Percentiles rank a stretch among this genome's conserved stretches.
Evolutionary conservation across 768 basidiomycete species (phyloP).

Genomic region (Trametes gibbosa): DNA sequence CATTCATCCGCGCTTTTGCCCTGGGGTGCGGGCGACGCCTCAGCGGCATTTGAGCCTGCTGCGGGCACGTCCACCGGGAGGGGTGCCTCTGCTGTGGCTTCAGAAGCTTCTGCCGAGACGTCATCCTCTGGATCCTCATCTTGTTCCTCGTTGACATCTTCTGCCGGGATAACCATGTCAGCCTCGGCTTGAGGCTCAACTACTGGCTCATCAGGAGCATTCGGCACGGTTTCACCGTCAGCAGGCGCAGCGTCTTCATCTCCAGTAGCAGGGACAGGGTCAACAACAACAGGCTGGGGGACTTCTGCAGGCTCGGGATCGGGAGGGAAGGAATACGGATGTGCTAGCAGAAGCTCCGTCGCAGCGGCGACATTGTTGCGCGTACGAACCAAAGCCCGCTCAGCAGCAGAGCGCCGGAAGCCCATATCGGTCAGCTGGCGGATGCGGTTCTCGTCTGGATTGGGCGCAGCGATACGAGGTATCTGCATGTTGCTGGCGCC

Average conservation of each 20-base stretch:
- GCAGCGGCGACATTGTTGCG: constrained; percentile 89
- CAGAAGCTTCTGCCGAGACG: neutral
- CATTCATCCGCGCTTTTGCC: constrained; percentile 61
- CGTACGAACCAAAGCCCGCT: constrained; percentile 77
- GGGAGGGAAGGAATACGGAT: constrained; percentile 74
- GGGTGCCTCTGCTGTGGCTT: neutral
- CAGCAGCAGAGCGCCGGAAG: constrained; percentile 85
- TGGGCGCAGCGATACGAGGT: constrained; percentile 33
- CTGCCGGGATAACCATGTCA: neutral
- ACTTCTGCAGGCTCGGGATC: constrained; percentile 50
- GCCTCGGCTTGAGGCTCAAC: constrained; percentile 27
- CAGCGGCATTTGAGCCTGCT: constrained; percentile 7
- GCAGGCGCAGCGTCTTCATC: constrained; percentile 8
- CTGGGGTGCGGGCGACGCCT: constrained; percentile 16
- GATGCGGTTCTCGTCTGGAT: constrained; percentile 75
- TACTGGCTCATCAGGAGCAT: constrained; percentile 17
- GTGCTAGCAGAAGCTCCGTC: constrained; percentile 79
- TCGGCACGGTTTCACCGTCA: neutral
- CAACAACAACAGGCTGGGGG: constrained; percentile 25
- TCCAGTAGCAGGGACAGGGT: constrained; percentile 13
- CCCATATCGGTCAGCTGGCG: constrained; percentile 94
- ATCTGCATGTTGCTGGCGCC: constrained; percentile 27
- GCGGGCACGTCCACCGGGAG: neutral
- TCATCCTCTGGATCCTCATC: constrained; percentile 17
- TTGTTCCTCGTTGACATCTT: neutral